Evolutionary conservation across 257 asterid genomes (phyloP).

Genomic region (Solanum stenotomum): DNA sequence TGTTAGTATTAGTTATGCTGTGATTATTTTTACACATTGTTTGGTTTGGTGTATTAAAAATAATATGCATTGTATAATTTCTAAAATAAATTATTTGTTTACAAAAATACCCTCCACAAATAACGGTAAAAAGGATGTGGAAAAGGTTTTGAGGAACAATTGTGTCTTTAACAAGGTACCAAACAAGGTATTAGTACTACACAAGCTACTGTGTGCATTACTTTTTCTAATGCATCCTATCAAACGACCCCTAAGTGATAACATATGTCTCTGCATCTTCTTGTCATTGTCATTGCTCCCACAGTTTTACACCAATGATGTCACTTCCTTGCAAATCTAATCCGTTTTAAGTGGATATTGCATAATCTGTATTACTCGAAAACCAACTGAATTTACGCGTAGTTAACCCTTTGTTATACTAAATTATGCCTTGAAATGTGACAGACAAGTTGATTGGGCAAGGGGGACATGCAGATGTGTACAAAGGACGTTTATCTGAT

Average conservation of each 20-base stretch:
- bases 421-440: neutral
- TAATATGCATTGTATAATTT: neutral
- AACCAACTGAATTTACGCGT: neutral
- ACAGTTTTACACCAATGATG: neutral
- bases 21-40: too few species aligned
- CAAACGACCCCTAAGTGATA: neutral
- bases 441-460: slow-evolving; percentile 71
- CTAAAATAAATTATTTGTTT: too few species aligned
- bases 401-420: neutral
- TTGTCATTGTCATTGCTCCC: neutral
- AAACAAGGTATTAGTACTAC: neutral
- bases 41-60: neutral
- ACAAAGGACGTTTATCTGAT: slow-evolving; percentile 62
- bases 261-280: neutral
- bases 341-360: neutral
- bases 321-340: neutral
- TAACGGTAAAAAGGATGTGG: neutral
- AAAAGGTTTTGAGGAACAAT: neutral
- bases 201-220: neutral
- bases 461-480: slow-evolving; percentile 96
- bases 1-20: neutral
- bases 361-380: neutral
- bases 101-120: neutral
- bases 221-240: neutral
- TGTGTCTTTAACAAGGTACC: neutral